Evolutionary conservation across 495 filamentous ascomycete species (phyloP).

Genomic region (Extremus antarcticus): DNA sequence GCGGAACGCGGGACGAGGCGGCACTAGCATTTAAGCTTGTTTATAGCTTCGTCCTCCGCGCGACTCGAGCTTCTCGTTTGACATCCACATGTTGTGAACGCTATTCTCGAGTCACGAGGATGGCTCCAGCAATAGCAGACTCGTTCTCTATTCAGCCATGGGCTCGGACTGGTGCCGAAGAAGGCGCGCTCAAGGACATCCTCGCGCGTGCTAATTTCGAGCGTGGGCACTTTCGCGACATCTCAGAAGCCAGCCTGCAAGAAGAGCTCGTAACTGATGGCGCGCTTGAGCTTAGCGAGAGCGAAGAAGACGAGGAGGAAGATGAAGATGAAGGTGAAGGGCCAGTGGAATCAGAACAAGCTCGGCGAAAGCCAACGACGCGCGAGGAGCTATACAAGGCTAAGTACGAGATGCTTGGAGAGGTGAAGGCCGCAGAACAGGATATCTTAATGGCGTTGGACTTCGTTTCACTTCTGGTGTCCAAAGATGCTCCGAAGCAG

Average conservation of each 20-base stretch:
- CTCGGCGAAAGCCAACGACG: constrained; percentile 5
- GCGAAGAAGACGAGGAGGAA: constrained; percentile 11
- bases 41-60: no score
- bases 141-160: constrained; percentile 25
- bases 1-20: not conserved
- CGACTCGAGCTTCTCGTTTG: no score
- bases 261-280: constrained; percentile 55
- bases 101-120: not conserved
- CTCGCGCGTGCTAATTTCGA: constrained; percentile 23
- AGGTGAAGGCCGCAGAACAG: constrained; percentile 41
- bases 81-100: not conserved
- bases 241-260: constrained; percentile 40
- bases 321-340: not conserved
- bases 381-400: constrained; percentile 15
- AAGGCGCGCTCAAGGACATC: constrained; percentile 14
- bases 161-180: constrained; percentile 13
- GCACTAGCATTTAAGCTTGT: not conserved
- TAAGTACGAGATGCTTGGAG: constrained; percentile 15
- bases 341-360: not conserved
- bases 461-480: constrained; percentile 72
- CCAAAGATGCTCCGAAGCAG: constrained; percentile 58
- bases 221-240: constrained; percentile 28
- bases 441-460: constrained; percentile 62
- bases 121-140: not conserved
- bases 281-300: constrained; percentile 11